These are phyloP conservation scores for Coemansia biformis DNA, from an alignment of 192 early-diverging fungal genomes.

Conservation along the genomic window DNA sequence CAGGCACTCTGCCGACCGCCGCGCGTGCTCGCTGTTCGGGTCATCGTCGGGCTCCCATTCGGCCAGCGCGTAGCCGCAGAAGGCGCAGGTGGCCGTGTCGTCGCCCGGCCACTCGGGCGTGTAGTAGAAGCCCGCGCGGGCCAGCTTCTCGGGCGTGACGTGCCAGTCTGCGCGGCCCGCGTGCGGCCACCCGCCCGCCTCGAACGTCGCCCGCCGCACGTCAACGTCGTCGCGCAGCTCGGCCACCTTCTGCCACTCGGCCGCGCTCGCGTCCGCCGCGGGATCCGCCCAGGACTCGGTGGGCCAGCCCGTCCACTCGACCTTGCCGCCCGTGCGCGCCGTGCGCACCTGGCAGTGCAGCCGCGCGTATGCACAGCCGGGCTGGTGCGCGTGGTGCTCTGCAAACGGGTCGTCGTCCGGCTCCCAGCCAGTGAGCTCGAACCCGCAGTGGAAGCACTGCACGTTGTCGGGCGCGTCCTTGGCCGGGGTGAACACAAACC, in stretches of 20 bases:
- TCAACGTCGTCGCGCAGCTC: slow-evolving; percentile 15
- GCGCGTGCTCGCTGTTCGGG: slow-evolving; percentile 38
- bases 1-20: slow-evolving; percentile 38
- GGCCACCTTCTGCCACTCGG: slow-evolving; percentile 5
- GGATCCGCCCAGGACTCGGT: slow-evolving; percentile 2
- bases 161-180: slow-evolving; percentile 30
- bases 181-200: slow-evolving; percentile 37
- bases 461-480: slow-evolving; percentile 48
- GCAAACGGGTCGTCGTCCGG: slow-evolving; percentile 47
- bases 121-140: slow-evolving; percentile 46
- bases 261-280: slow-evolving; percentile 1
- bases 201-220: slow-evolving; percentile 26
- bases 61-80: slow-evolving; percentile 46
- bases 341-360: slow-evolving; percentile 38
- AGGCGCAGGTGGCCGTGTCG: slow-evolving; percentile 45
- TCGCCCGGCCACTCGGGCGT: slow-evolving; percentile 37
- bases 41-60: slow-evolving; percentile 51
- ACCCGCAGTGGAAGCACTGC: slow-evolving; percentile 48
- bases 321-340: slow-evolving; percentile 16
- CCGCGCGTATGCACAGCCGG: slow-evolving; percentile 37
- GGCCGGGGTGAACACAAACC: slow-evolving; percentile 49
- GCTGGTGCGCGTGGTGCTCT: slow-evolving; percentile 40
- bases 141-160: slow-evolving; percentile 42
- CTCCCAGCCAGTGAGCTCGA: slow-evolving; percentile 51
- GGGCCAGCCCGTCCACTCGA: slow-evolving; percentile 37